Percentiles rank a stretch among this genome's conserved stretches.
phyloP scores from a whole-genome alignment of 1,284 basidiomycete species.

The Exobasidium cylindrosporum region DNA sequence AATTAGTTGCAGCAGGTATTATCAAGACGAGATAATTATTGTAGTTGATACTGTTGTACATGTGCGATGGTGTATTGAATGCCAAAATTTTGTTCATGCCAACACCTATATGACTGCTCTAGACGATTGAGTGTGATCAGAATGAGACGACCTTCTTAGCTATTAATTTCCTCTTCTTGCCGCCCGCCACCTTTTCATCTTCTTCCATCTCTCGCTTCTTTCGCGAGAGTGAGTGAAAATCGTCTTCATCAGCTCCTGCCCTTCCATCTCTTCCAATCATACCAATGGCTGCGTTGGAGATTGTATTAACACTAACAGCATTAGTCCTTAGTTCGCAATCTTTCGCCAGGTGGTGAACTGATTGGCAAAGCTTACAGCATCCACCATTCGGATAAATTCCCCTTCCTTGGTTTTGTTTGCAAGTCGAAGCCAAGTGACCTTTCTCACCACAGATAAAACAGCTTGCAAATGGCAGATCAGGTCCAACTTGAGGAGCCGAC shows the following conservation, averaged over 20 bases:
- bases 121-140: too few species aligned
- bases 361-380: constrained; percentile 84
- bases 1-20: constrained; percentile 89
- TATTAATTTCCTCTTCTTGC: constrained; percentile 1
- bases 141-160: not conserved
- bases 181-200: constrained; percentile 1
- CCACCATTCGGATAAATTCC: constrained; percentile 91
- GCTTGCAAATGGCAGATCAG: constrained; percentile 74
- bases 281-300: constrained; percentile 20
- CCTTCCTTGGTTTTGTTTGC: constrained; percentile 73
- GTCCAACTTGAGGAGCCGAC: constrained; percentile 59
- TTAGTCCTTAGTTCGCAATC: constrained; percentile 70
- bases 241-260: constrained; percentile 84
- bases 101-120: too few species aligned
- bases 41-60: too few species aligned
- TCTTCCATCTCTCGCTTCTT: constrained; percentile 63
- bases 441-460: constrained; percentile 76
- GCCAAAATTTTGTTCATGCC: too few species aligned
- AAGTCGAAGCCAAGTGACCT: constrained; percentile 77
- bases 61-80: too few species aligned
- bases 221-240: constrained; percentile 77
- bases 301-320: constrained; percentile 11
- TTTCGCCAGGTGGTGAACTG: constrained; percentile 78
- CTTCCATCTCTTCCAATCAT: constrained; percentile 60
- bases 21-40: constrained; percentile 60